Percentiles rank a stretch among this genome's conserved stretches.
phyloP scores from a whole-genome alignment of 805 yeast species.

The Lipomyces orientalis region DNA sequence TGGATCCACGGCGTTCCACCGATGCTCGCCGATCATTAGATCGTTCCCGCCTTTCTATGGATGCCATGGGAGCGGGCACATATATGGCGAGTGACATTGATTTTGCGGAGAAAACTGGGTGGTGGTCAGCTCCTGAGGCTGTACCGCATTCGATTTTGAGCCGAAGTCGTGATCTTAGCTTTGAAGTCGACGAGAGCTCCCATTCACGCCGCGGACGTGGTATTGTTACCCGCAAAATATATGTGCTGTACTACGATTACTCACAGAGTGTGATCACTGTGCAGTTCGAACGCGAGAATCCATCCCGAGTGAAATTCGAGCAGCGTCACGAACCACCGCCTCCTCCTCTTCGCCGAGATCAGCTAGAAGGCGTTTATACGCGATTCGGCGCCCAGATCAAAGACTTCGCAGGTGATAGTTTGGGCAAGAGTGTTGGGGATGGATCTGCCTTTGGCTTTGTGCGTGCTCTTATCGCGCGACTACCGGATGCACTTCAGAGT shows the following conservation, averaged over 20 bases:
- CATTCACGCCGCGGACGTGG: slow-evolving; percentile 64
- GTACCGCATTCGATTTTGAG: slow-evolving; percentile 60
- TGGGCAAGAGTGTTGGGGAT: slow-evolving; percentile 45
- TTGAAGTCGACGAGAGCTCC: slow-evolving; percentile 67
- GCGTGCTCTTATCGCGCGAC: slow-evolving; percentile 40
- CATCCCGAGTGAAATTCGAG: slow-evolving; percentile 55
- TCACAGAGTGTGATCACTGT: slow-evolving; percentile 68
- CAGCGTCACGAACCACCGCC: slow-evolving; percentile 54
- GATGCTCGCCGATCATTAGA: slow-evolving; percentile 30
- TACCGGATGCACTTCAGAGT: slow-evolving; percentile 57
- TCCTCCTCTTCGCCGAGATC: slow-evolving; percentile 50
- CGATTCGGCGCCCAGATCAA: slow-evolving; percentile 55
- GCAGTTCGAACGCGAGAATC: slow-evolving; percentile 60
- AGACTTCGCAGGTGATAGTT: slow-evolving; percentile 43
- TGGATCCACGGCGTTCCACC: slow-evolving; percentile 37
- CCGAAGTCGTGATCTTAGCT: slow-evolving; percentile 57
- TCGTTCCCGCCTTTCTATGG: slow-evolving; percentile 16
- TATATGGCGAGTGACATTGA: slow-evolving; percentile 45
- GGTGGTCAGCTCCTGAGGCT: slow-evolving; percentile 69
- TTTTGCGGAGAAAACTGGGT: slow-evolving; percentile 50
- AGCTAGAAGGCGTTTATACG: slow-evolving; percentile 56
- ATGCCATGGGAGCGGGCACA: slow-evolving; percentile 25
- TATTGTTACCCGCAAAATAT: slow-evolving; percentile 63
- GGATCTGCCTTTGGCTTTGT: slow-evolving; percentile 48
- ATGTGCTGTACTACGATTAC: slow-evolving; percentile 73